Evolutionary conservation across 306 rosid species (phyloP).

Genomic region (Carpinus viminea): DNA sequence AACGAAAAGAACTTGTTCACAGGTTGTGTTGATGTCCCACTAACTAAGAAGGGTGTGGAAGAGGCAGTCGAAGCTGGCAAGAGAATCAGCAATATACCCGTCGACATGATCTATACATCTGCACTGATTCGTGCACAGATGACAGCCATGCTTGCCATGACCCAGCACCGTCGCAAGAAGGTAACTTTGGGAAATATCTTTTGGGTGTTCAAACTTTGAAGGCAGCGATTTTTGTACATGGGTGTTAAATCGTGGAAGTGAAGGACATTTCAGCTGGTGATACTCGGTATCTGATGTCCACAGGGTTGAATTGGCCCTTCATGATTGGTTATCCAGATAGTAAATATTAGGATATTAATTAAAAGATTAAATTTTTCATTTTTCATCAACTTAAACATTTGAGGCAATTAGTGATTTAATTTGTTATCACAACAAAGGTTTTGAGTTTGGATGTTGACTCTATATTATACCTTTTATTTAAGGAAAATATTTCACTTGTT

Average conservation of each 20-base stretch:
- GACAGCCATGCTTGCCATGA: conserved; percentile 99
- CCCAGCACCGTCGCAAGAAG: conserved; percentile 93
- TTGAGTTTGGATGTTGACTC: too few relatives aligned
- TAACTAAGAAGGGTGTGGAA: conserved; percentile 90
- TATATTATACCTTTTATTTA: too few relatives aligned
- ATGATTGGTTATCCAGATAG: background rate
- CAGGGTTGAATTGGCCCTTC: background rate
- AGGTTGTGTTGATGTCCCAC: conserved; percentile 97
- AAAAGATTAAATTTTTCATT: too few relatives aligned
- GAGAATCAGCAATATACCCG: conserved; percentile 94
- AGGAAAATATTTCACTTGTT: too few relatives aligned
- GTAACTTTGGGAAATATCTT: conserved; percentile 35
- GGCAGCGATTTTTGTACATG: background rate
- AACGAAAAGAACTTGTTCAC: conserved; percentile 96
- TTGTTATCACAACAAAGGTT: too few relatives aligned
- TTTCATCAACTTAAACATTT: too few relatives aligned
- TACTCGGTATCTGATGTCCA: background rate
- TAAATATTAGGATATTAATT: background rate
- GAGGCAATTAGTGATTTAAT: too few relatives aligned
- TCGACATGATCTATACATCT: conserved; percentile 91
- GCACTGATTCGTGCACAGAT: conserved; percentile 96
- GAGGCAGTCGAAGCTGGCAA: conserved; percentile 99
- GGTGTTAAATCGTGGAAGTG: background rate
- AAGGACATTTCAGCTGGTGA: background rate
- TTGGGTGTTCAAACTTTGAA: conserved; percentile 2